These are phyloP conservation scores for Thraustochytrium striatum DNA, from an alignment of 352 stramenopile genomes.

Conservation along the genomic window DNA sequence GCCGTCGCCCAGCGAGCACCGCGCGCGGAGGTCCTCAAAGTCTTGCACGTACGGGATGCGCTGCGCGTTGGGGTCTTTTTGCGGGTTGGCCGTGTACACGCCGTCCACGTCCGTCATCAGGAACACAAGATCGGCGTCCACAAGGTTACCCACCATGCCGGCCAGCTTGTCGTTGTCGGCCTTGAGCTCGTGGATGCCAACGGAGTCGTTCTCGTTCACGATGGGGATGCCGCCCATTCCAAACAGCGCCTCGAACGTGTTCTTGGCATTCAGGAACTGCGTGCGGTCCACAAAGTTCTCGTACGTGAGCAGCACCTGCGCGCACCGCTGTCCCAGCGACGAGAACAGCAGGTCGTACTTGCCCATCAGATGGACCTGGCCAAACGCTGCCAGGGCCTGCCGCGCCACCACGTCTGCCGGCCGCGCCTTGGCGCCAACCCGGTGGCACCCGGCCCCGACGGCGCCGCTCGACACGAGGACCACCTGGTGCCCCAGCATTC, in stretches of 20 bases:
- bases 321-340: conserved; percentile 40
- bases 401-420: not conserved
- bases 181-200: conserved; percentile 72
- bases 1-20: not conserved
- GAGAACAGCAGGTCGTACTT: conserved; percentile 49
- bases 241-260: conserved; percentile 84
- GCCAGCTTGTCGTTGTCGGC: conserved; percentile 67
- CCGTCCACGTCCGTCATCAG: conserved; percentile 95
- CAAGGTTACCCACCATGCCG: conserved; percentile 62
- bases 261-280: conserved; percentile 53
- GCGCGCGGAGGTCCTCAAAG: not conserved
- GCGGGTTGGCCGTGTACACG: conserved; percentile 71
- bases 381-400: conserved; percentile 48
- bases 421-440: conserved; percentile 1
- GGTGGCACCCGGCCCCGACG: conserved; percentile 42
- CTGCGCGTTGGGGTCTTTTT: conserved; percentile 20
- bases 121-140: conserved; percentile 86
- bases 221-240: conserved; percentile 94
- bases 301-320: conserved; percentile 51
- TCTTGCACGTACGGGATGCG: conserved; percentile 14
- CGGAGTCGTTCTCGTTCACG: conserved; percentile 98
- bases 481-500: conserved; percentile 10
- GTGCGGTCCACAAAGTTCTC: conserved; percentile 44
- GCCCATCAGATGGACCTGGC: conserved; percentile 41
- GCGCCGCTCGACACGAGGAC: conserved; percentile 42